Evolutionary conservation across 257 asterid species (phyloP), one percentile per base, ranked within the genome.

Genomic region (Penstemon barbatus): DNA sequence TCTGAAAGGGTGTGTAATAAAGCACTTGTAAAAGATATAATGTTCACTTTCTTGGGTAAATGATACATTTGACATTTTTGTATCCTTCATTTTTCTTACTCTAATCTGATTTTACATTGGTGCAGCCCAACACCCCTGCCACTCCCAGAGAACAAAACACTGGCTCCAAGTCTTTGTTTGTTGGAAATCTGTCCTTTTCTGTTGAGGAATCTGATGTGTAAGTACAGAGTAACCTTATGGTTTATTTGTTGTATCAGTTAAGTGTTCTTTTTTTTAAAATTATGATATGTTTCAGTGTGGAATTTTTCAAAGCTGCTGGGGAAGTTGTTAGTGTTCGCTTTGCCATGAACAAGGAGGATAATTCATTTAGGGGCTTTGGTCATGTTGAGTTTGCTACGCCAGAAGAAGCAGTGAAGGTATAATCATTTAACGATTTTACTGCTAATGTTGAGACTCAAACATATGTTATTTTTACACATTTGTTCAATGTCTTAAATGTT

Each of bases 341-440:
- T 70, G 81, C 84, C 39, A 79, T 77, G 65, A 69, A 25, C 33
- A 1, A 1, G 33, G 33, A 54, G 4, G 96, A 85, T 15, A 88
- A 87, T 43, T 41, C 83, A 4, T 87, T 87, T 63, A 88, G 73
- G 78, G 99, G 99, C 67, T 90, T 57, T 87, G 99, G 97, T n/a
- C 91, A 88, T 77, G 89, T 88, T 61, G 95, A 93, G 71, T 93
- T 93, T 84, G 86, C 90, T 55, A 71, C 92, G 48, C 62, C 78
- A 44, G 97, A 84, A 66, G 88, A 80, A 54, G 97, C 96, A 15
- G 75, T 72, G 43, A 90, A 88, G 96, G 97, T 93, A 75, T 7
- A 25, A 53, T 72, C 3, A 9, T 50, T 1, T 54, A 45, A 2
- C 37, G 12, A 13, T 7, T 40, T 19, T 40, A 9, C 63, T 10